phyloP scores from a whole-genome alignment of 2,329 filamentous ascomycete species.

The Microdochium trichocladiopsis region DNA sequence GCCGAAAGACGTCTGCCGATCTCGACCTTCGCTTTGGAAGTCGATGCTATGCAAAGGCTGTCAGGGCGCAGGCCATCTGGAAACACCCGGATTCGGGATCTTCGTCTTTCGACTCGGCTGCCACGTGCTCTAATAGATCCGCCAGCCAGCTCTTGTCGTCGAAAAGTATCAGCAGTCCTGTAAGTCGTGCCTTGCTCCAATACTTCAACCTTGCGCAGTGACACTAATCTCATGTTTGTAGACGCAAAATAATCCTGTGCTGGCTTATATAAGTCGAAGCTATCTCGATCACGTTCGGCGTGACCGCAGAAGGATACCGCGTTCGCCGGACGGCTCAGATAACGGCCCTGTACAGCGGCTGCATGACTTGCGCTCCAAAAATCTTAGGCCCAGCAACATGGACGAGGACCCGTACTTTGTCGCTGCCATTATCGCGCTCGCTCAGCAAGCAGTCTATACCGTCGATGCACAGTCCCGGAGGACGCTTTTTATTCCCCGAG shows the following conservation, averaged over 20 bases:
- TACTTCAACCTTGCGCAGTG: constrained; percentile 5
- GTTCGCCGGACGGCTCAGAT: constrained; percentile 26
- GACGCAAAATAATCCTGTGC: constrained; percentile 18
- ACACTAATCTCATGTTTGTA: background rate
- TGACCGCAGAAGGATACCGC: constrained; percentile 37
- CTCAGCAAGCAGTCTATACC: constrained; percentile 45
- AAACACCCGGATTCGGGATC: constrained; percentile 21
- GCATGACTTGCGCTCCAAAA: constrained; percentile 37
- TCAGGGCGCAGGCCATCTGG: constrained; percentile 44
- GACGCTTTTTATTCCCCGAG: too few species aligned
- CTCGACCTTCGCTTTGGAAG: constrained; percentile 42
- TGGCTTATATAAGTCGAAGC: constrained; percentile 41
- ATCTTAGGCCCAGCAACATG: constrained; percentile 38
- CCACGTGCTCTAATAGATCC: too few species aligned
- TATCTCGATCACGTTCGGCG: constrained; percentile 36
- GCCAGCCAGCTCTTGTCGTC: too few species aligned
- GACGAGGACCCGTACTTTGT: constrained; percentile 45
- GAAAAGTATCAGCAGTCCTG: too few species aligned
- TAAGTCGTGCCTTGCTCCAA: too few species aligned
- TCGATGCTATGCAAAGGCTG: constrained; percentile 32
- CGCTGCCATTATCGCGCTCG: constrained; percentile 47
- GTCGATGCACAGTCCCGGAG: constrained; percentile 26
- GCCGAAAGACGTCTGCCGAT: constrained; percentile 26
- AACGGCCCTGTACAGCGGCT: constrained; percentile 43
- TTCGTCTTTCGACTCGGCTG: too few species aligned